Evolutionary conservation across 2,329 filamentous ascomycete genomes (phyloP), one percentile per base, ranked within the genome.

Genomic region (Aaosphaeria pasadenensis): DNA sequence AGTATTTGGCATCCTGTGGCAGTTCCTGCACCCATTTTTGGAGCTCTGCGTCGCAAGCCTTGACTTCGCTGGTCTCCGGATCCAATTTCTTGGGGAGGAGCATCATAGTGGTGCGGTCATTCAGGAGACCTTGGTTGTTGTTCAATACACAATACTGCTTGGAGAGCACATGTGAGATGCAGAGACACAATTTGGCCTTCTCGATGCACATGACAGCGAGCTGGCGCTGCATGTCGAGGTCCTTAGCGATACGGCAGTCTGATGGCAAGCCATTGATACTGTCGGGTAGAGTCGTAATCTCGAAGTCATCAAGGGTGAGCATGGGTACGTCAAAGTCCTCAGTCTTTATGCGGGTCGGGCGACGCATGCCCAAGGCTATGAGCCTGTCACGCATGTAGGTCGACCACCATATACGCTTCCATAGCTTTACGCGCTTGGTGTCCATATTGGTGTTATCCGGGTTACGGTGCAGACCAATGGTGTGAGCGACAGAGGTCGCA

Each of bases 341-440:
- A 51, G 91, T 86, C 77, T 95, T 95, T 71, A 96, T 95, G 45
- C 91, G 81, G 36, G 91, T 96, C 4, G 91, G 91, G 46, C 92
- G 84, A 48, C 92, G 84, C 91, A 96, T 96, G 47, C 92, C 92
- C 9, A 97, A 76, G 2, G 92, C 92, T 54, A 96, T 91, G 39
- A 96, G 79, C 43, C 91, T 87, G 71, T 97, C 92, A 46, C 91
- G 86, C 84, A 96, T 96, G 64, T 95, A 96, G 54, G 89, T 95
- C 31, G 89, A 95, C 92, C 92, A 97, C 92, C 92, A 97, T 58
- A 96, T 94, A 45, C 91, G 82, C 74, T 95, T 96, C 88, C 91
- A 95, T 44, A 96, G 75, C 62, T 85, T 89, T 64, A 91, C 88
- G 62, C 88, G 87, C 45, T 82, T 79, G 3, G 75, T 71, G 36